phyloP scores from a whole-genome alignment of 371 early-diverging fungal species.

The Syncephalis fuscata region DNA sequence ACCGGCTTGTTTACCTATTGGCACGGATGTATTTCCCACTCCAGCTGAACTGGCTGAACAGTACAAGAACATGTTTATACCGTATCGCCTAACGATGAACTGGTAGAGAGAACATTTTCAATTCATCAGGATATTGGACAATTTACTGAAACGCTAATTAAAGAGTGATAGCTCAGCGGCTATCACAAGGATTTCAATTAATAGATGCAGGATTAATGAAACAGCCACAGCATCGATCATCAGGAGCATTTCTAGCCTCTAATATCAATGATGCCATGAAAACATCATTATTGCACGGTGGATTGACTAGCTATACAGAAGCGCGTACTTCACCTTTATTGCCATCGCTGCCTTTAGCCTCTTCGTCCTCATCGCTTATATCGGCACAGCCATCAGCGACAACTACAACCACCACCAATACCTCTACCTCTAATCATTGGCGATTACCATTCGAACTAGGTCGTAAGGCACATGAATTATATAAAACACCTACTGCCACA shows the following conservation, averaged over 20 bases:
- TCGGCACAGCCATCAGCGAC: too few relatives aligned
- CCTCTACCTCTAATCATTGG: too few relatives aligned
- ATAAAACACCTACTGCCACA: neutral
- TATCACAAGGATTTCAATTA: slow-evolving; percentile 90
- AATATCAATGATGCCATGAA: slow-evolving; percentile 2
- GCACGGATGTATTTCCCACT: slow-evolving; percentile 76
- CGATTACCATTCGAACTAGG: neutral
- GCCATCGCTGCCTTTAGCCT: too few relatives aligned
- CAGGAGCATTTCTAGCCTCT: neutral
- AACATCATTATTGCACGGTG: neutral
- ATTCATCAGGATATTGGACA: slow-evolving; percentile 15
- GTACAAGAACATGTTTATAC: slow-evolving; percentile 73
- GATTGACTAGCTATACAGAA: too few relatives aligned
- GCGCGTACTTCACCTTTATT: too few relatives aligned
- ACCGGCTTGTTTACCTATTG: slow-evolving; percentile 88
- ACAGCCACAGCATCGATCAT: slow-evolving; percentile 1
- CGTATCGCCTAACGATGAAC: slow-evolving; percentile 53
- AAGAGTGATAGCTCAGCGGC: slow-evolving; percentile 77
- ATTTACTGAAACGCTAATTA: slow-evolving; percentile 46
- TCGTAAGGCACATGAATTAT: neutral
- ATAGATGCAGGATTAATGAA: slow-evolving; percentile 23
- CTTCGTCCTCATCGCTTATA: too few relatives aligned
- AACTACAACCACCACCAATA: too few relatives aligned
- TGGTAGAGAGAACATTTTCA: slow-evolving; percentile 13
- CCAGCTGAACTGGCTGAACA: slow-evolving; percentile 44